phyloP scores from a whole-genome alignment of 768 basidiomycete genomes.

The Lanmaoa rubissima region DNA sequence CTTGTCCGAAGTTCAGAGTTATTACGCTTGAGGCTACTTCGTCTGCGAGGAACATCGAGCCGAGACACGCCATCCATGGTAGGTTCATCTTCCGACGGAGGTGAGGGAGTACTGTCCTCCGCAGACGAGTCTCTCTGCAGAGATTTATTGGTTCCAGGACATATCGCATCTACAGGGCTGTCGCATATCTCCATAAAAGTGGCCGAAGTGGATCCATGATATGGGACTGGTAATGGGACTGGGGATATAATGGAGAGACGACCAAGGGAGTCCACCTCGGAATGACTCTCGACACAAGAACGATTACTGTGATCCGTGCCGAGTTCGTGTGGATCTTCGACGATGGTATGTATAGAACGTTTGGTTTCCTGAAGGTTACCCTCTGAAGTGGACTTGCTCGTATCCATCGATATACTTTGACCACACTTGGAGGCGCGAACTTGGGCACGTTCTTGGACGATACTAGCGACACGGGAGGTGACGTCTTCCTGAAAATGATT shows the following conservation, averaged over 20 bases:
- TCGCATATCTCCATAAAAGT: constrained; percentile 33
- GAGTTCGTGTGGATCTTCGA: constrained; percentile 28
- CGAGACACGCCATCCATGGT: constrained; percentile 29
- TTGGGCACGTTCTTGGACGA: constrained; percentile 15
- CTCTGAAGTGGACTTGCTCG: constrained; percentile 14
- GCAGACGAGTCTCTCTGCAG: constrained; percentile 14
- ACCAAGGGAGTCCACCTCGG: constrained; percentile 23
- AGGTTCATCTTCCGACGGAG: constrained; percentile 35
- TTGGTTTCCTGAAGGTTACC: constrained; percentile 19
- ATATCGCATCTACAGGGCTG: constrained; percentile 28
- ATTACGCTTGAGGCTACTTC: constrained; percentile 65
- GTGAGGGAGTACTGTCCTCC: constrained; percentile 26
- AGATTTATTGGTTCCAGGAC: constrained; percentile 12
- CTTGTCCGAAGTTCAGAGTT: constrained; percentile 46
- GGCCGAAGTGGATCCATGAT: constrained; percentile 36
- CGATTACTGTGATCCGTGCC: constrained; percentile 12
- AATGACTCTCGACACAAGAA: constrained; percentile 19
- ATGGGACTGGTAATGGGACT: constrained; percentile 47
- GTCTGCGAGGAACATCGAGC: constrained; percentile 42
- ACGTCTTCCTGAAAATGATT: constrained; percentile 15
- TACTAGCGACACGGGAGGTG: constrained; percentile 5
- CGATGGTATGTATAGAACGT: constrained; percentile 30
- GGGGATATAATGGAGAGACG: constrained; percentile 37
- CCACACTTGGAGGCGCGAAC: constrained; percentile 8
- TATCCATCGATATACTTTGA: constrained; percentile 19